Evolutionary conservation across 768 basidiomycete species (phyloP).

Genomic region (Cubamyces sp.): DNA sequence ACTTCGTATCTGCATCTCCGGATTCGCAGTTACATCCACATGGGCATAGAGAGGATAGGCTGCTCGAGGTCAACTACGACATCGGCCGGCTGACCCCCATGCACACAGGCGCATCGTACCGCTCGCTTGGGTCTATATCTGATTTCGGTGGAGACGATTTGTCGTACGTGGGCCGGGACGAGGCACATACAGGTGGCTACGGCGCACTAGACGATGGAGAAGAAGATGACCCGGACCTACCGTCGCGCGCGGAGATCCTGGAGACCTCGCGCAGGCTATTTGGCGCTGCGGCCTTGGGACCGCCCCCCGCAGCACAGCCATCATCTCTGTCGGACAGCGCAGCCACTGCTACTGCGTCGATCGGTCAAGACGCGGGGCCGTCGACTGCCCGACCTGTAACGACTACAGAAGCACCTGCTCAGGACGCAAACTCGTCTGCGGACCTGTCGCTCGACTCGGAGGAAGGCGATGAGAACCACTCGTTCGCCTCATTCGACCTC

Average conservation of each 20-base stretch:
- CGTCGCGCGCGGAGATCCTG: constrained; percentile 36
- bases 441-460: constrained; percentile 24
- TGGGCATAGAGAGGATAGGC: constrained; percentile 17
- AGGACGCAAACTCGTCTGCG: constrained; percentile 10
- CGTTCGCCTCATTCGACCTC: constrained; percentile 57
- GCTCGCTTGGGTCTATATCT: constrained; percentile 60
- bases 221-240: constrained; percentile 32
- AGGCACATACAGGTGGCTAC: constrained; percentile 19
- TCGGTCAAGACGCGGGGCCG: background rate
- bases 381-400: background rate
- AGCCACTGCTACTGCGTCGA: background rate
- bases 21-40: constrained; percentile 12
- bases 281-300: constrained; percentile 20
- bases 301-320: background rate
- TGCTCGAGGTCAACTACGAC: constrained; percentile 26
- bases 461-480: constrained; percentile 26
- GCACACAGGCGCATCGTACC: constrained; percentile 45
- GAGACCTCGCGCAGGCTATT: constrained; percentile 38
- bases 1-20: constrained; percentile 66
- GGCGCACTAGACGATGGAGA: constrained; percentile 12
- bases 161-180: constrained; percentile 27
- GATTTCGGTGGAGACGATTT: constrained; percentile 53
- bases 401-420: background rate
- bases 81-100: constrained; percentile 27
- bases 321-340: background rate